Percentiles rank a stretch among this genome's conserved stretches.
Conservation (phyloP, 495 filamentous ascomycete species). For the Letharia columbiana region DNA sequence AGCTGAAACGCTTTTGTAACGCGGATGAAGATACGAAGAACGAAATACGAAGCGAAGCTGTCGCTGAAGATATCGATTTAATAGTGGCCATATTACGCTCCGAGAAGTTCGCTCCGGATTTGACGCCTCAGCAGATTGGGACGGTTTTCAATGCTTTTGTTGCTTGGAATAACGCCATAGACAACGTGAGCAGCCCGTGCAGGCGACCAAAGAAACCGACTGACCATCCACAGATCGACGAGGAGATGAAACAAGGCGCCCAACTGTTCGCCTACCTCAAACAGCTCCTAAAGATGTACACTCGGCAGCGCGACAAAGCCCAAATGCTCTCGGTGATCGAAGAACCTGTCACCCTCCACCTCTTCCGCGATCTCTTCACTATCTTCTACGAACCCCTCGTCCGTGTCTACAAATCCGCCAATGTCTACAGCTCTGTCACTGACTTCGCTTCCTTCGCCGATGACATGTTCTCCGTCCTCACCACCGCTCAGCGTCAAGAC, state of each 20-base stretch:
- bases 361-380: slow-evolving; percentile 93
- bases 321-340: slow-evolving; percentile 97
- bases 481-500: slow-evolving; percentile 83
- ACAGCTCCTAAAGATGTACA: slow-evolving; percentile 87
- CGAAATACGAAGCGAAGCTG: slow-evolving; percentile 62
- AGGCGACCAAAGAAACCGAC: slow-evolving; percentile 16
- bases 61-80: slow-evolving; percentile 63
- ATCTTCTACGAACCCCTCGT: slow-evolving; percentile 98
- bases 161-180: slow-evolving; percentile 92
- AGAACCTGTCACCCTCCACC: slow-evolving; percentile 83
- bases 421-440: slow-evolving; percentile 93
- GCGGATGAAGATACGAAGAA: slow-evolving; percentile 65
- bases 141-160: slow-evolving; percentile 89
- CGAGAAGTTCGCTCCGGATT: slow-evolving; percentile 58
- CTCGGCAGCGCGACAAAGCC: slow-evolving; percentile 83
- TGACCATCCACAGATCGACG: slow-evolving; percentile 43
- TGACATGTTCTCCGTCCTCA: slow-evolving; percentile 82
- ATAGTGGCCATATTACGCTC: slow-evolving; percentile 75
- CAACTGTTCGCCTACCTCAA: slow-evolving; percentile 90
- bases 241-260: slow-evolving; percentile 78
- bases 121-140: slow-evolving; percentile 64
- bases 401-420: slow-evolving; percentile 95
- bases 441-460: slow-evolving; percentile 91
- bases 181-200: slow-evolving; percentile 50
- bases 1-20: slow-evolving; percentile 69